Percentiles rank a stretch among this genome's conserved stretches.
phyloP scores from a whole-genome alignment of 352 stramenopile species.

The Phytophthora colocasiae region DNA sequence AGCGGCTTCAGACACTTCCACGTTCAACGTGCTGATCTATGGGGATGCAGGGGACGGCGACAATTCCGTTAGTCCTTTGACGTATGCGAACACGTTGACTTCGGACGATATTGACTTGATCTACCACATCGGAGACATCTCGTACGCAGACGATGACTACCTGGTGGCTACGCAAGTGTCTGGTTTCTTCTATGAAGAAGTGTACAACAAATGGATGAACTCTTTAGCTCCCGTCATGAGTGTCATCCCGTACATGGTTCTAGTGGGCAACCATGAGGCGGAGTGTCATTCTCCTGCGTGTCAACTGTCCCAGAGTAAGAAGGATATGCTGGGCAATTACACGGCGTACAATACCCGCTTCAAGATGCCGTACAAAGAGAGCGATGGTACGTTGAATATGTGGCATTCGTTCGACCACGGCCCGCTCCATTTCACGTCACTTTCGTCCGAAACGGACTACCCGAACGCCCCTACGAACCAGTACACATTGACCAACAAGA shows the following conservation, averaged over 20 bases:
- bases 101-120: constrained; percentile 34
- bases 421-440: constrained; percentile 67
- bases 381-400: constrained; percentile 42
- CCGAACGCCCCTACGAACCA: constrained; percentile 39
- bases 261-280: constrained; percentile 77
- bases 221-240: constrained; percentile 43
- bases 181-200: constrained; percentile 45
- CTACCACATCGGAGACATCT: constrained; percentile 44
- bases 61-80: constrained; percentile 33
- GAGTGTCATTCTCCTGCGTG: constrained; percentile 51
- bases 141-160: constrained; percentile 43
- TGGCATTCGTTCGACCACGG: constrained; percentile 50
- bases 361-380: constrained; percentile 45
- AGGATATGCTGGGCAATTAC: constrained; percentile 53
- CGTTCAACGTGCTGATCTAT: constrained; percentile 43
- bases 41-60: constrained; percentile 36
- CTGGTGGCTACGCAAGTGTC: constrained; percentile 17
- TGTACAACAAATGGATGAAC: constrained; percentile 79
- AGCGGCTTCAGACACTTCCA: constrained; percentile 16
- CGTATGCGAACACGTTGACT: constrained; percentile 43
- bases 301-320: constrained; percentile 26
- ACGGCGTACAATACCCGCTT: constrained; percentile 53
- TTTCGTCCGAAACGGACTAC: constrained; percentile 75
- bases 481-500: constrained; percentile 38
- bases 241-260: constrained; percentile 70